Conservation (phyloP, 139 green algal species). For the Desmodesmus armatus region DNA sequence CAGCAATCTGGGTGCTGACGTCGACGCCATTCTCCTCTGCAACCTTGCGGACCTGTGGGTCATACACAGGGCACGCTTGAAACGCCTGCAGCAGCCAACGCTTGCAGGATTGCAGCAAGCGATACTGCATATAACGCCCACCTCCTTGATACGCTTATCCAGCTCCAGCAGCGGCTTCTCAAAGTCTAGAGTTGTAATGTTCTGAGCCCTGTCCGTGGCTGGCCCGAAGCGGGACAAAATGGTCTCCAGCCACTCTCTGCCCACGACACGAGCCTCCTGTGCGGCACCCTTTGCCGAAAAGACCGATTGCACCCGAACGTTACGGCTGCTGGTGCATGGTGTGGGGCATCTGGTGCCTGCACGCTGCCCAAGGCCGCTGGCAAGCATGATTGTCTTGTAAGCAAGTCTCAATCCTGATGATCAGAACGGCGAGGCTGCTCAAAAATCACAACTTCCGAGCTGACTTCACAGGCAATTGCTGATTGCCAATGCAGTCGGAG, state of each 20-base stretch:
- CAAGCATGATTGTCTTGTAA: too few species aligned
- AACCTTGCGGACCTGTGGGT: conserved; percentile 87
- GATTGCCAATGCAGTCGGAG: too few species aligned
- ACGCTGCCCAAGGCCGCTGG: not conserved
- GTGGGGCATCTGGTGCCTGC: not conserved
- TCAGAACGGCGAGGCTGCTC: too few species aligned
- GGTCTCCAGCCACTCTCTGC: conserved; percentile 69
- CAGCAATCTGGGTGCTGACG: conserved; percentile 84
- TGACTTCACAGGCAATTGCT: too few species aligned
- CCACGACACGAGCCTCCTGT: conserved; percentile 7
- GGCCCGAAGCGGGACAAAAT: conserved; percentile 84
- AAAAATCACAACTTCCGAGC: too few species aligned
- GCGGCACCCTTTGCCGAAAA: conserved; percentile 31
- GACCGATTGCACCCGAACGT: not conserved
- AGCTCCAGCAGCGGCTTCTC: conserved; percentile 97
- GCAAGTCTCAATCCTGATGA: too few species aligned
- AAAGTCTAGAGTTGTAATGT: conserved; percentile 88
- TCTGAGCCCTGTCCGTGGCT: conserved; percentile 76
- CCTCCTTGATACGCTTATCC: conserved; percentile 97
- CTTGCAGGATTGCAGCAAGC: too few species aligned
- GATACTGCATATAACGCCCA: conserved; percentile 44
- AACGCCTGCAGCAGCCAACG: conserved; percentile 18
- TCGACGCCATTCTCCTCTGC: conserved; percentile 95
- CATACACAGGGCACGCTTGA: not conserved
- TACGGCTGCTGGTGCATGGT: not conserved